Evolutionary conservation across 2,329 filamentous ascomycete genomes (phyloP).

Genomic region (Aspergillus udagawae): DNA sequence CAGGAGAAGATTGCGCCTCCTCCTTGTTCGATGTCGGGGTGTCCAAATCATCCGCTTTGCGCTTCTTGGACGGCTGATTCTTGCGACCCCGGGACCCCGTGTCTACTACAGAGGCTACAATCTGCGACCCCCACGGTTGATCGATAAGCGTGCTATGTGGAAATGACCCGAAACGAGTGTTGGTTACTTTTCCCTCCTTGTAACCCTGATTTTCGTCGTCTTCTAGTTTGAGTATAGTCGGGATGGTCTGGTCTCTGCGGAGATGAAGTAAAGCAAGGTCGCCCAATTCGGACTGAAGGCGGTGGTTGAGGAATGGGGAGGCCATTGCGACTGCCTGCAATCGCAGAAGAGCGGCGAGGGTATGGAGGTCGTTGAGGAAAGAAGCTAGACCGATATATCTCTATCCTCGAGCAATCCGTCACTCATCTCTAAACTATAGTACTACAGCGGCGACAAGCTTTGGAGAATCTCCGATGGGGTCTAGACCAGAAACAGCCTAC

Average conservation of each 20-base stretch:
- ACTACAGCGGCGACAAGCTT: constrained; percentile 6
- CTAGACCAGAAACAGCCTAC: constrained; percentile 1
- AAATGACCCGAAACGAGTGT: constrained; percentile 91
- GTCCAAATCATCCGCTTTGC: constrained; percentile 44
- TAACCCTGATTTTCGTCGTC: constrained; percentile 66
- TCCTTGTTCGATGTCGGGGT: constrained; percentile 19
- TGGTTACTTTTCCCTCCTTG: constrained; percentile 72
- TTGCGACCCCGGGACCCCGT: constrained; percentile 82
- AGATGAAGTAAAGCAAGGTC: constrained; percentile 80
- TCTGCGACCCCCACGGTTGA: constrained; percentile 86
- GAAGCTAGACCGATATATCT: not conserved
- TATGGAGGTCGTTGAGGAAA: not conserved
- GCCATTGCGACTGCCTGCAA: constrained; percentile 27
- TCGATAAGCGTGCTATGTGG: constrained; percentile 73
- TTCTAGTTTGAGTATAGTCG: constrained; percentile 63
- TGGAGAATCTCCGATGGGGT: constrained; percentile 2
- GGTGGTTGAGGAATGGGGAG: constrained; percentile 78
- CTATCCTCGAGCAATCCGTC: constrained; percentile 7
- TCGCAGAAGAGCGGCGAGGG: not conserved
- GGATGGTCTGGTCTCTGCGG: constrained; percentile 78
- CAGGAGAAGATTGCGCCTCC: constrained; percentile 24
- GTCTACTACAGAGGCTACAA: constrained; percentile 83
- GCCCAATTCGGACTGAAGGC: constrained; percentile 57
- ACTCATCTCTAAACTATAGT: constrained; percentile 4
- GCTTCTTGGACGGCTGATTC: constrained; percentile 53